These are phyloP conservation scores for Lyophyllum atratum DNA, from an alignment of 768 basidiomycete species.

Conservation along the genomic window DNA sequence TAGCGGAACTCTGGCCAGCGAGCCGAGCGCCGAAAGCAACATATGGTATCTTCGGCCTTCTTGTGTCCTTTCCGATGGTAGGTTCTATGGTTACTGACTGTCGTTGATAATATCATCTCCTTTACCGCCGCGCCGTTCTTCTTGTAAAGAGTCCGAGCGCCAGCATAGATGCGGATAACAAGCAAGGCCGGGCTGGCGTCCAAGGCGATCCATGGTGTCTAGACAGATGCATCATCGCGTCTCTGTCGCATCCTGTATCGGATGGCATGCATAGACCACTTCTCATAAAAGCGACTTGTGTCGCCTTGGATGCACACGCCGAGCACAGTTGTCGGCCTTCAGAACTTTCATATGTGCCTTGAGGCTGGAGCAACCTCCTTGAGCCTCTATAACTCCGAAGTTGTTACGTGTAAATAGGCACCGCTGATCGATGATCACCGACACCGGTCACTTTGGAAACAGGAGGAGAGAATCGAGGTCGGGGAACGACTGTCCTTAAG, in stretches of 20 bases:
- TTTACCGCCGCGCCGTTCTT: background rate
- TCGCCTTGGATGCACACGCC: background rate
- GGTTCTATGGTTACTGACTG: constrained; percentile 8
- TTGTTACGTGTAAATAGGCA: background rate
- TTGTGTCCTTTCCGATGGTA: constrained; percentile 4
- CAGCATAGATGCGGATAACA: background rate
- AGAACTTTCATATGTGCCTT: background rate
- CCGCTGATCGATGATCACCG: background rate
- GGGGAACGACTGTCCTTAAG: background rate
- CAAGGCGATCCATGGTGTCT: background rate
- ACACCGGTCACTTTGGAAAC: constrained; percentile 1
- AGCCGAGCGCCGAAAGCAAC: background rate
- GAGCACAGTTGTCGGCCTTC: background rate
- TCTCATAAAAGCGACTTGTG: background rate
- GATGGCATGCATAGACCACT: no score
- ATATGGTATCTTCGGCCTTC: background rate
- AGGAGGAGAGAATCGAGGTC: background rate
- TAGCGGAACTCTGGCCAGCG: background rate
- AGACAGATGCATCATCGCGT: background rate
- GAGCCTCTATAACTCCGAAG: background rate
- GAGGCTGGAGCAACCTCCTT: background rate
- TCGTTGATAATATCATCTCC: background rate
- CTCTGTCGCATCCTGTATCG: background rate
- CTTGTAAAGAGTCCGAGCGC: background rate
- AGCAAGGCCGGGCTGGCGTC: background rate